Evolutionary conservation across 768 basidiomycete species (phyloP), one percentile per base, ranked within the genome.

Genomic region (Collybiopsis luxurians): DNA sequence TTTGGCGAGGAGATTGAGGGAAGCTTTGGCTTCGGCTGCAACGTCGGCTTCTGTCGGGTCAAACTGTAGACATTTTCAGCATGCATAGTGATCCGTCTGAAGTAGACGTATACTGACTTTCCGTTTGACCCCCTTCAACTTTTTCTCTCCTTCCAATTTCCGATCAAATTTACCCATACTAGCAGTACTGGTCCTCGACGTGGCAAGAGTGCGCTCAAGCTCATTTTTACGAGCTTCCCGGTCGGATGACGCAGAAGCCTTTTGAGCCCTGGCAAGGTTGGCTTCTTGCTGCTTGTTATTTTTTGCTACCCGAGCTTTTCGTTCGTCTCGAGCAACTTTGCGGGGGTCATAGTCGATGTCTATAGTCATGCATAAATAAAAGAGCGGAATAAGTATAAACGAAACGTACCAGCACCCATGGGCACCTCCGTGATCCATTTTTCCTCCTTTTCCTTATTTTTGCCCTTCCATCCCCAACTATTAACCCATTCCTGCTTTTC

Each of bases 121-220:
- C 64, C 97, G 85, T 76, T 98, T 98, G 46, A 95, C 74, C 5
- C 95, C 94, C 34, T 84, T 83, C 43, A 86, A 68, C 71, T 92
- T 95, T 69, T 91, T 90, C 72, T 99, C 97, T 12, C 95, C 95
- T 51, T 95, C 89, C 21, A 98, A 80, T 66, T 79, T 85, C 61
- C 84, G 87, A 70, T 98, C 96, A 64, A 97, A 99, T 63, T 83
- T 87, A 61, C 97, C 97, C 87, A 99, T 87, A 64, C 92, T 95
- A 0, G 95, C 97, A 0, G 97, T 99, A 59, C 94, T 94, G 27
- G 78, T 75, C 58, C 90, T 84, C 1, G 89, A 86, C 11, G 86
- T 80, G 7, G 90, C 84, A 24, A 97, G 75, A 1, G 89, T 87
- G 56, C 79, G 79, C 21, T 94, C 89, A 17, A 98, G 81, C 13